phyloP scores from a whole-genome alignment of 192 early-diverging fungal genomes.

The Backusella macrospora region DNA sequence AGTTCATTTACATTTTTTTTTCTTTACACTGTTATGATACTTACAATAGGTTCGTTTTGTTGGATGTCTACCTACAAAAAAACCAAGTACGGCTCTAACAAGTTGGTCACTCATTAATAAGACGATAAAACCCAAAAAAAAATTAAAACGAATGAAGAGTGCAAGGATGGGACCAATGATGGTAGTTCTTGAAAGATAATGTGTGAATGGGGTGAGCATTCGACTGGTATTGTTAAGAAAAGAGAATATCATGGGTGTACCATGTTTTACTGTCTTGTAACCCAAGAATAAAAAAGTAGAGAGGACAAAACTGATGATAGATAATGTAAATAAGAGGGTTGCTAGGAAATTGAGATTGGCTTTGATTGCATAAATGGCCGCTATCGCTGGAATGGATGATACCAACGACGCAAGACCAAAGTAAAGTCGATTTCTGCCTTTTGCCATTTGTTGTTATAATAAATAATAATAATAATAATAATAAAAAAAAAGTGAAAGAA shows the following conservation, averaged over 20 bases:
- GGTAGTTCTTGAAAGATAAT: constrained; percentile 20
- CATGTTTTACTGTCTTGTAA: constrained; percentile 29
- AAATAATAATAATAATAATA: background rate
- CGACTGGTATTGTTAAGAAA: constrained; percentile 19
- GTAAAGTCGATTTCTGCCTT: constrained; percentile 36
- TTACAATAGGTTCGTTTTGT: constrained; percentile 29
- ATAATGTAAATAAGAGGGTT: constrained; percentile 20
- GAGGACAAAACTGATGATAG: constrained; percentile 20
- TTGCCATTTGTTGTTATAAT: constrained; percentile 29
- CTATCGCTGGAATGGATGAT: constrained; percentile 18
- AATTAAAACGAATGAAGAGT: constrained; percentile 25
- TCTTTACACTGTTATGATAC: too few relatives aligned
- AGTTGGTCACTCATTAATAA: constrained; percentile 31
- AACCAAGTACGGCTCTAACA: constrained; percentile 27
- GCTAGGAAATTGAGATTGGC: constrained; percentile 22
- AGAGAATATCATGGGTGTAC: constrained; percentile 24
- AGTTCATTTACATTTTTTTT: background rate
- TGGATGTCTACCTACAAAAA: constrained; percentile 33
- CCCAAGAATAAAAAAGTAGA: constrained; percentile 28
- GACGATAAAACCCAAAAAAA: constrained; percentile 35
- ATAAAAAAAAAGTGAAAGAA: background rate
- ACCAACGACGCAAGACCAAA: constrained; percentile 21
- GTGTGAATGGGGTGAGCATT: constrained; percentile 24
- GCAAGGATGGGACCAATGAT: constrained; percentile 29
- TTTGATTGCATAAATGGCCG: constrained; percentile 19